Evolutionary conservation across 192 early-diverging fungal species (phyloP).

Genomic region (Cetraspora pellucida): DNA sequence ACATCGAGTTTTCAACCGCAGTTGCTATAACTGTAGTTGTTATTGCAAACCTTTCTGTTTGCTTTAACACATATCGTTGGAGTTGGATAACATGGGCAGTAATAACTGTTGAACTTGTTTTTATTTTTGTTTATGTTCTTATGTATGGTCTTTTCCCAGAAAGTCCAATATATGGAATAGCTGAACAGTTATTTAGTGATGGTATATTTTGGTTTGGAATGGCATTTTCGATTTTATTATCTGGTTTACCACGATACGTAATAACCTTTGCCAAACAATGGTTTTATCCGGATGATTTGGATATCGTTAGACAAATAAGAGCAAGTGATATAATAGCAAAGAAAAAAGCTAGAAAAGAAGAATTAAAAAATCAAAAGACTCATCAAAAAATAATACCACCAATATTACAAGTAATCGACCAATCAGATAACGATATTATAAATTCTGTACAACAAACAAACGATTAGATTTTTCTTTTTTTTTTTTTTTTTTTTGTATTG

Average conservation of each 20-base stretch:
- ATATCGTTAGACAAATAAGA: conserved; percentile 63
- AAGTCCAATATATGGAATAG: conserved; percentile 72
- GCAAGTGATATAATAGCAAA: conserved; percentile 33
- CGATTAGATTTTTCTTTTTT: no score
- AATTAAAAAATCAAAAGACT: background rate
- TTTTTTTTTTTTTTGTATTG: no score
- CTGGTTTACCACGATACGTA: conserved; percentile 71
- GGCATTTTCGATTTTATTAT: conserved; percentile 66
- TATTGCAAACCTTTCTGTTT: conserved; percentile 78
- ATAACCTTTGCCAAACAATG: conserved; percentile 68
- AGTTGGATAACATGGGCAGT: conserved; percentile 72
- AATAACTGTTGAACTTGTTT: conserved; percentile 64
- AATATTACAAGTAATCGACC: no score
- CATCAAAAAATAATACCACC: background rate
- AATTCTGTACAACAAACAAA: no score
- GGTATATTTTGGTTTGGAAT: conserved; percentile 77
- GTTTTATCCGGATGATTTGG: conserved; percentile 66
- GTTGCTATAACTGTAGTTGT: conserved; percentile 80
- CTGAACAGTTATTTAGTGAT: conserved; percentile 61
- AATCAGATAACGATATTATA: no score
- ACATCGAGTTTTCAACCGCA: conserved; percentile 75
- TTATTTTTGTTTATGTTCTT: conserved; percentile 70
- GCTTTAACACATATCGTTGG: conserved; percentile 83
- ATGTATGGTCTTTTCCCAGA: conserved; percentile 61
- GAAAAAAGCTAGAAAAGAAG: background rate